phyloP scores from a whole-genome alignment of 2,329 filamentous ascomycete species.

The Lachnum nothofagi region DNA sequence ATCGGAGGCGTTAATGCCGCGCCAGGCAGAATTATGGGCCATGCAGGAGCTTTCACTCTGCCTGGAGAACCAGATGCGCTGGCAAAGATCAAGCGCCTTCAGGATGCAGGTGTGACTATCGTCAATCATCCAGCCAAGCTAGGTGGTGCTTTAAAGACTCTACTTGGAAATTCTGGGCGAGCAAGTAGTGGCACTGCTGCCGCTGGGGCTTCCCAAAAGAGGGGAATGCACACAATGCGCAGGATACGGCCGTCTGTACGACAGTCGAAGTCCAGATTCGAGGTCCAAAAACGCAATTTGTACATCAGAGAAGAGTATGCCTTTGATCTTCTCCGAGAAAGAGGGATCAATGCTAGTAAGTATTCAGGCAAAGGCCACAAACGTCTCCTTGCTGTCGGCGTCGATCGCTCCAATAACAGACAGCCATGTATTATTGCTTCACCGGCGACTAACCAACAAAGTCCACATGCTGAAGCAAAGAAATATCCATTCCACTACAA shows the following conservation, averaged over 20 bases:
- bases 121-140: constrained; percentile 74
- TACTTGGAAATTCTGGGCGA: constrained; percentile 43
- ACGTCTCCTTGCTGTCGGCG: constrained; percentile 56
- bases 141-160: constrained; percentile 59
- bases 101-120: constrained; percentile 61
- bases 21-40: constrained; percentile 66
- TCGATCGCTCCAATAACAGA: constrained; percentile 56
- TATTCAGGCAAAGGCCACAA: constrained; percentile 35
- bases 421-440: constrained; percentile 62
- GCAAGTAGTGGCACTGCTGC: constrained; percentile 34
- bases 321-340: constrained; percentile 50
- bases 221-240: constrained; percentile 47
- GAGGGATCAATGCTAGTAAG: constrained; percentile 41
- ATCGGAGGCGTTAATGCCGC: constrained; percentile 63
- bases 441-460: constrained; percentile 36
- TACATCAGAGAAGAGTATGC: constrained; percentile 52
- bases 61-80: constrained; percentile 60
- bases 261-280: neutral
- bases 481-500: constrained; percentile 60
- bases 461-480: constrained; percentile 40
- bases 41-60: constrained; percentile 68
- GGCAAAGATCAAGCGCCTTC: constrained; percentile 63
- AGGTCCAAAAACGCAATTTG: constrained; percentile 44
- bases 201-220: constrained; percentile 40
- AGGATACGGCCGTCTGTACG: constrained; percentile 19